These are phyloP conservation scores for Saccharum hybrid DNA, from an alignment of 202 grass and related monocot species.

Conservation along the genomic window DNA sequence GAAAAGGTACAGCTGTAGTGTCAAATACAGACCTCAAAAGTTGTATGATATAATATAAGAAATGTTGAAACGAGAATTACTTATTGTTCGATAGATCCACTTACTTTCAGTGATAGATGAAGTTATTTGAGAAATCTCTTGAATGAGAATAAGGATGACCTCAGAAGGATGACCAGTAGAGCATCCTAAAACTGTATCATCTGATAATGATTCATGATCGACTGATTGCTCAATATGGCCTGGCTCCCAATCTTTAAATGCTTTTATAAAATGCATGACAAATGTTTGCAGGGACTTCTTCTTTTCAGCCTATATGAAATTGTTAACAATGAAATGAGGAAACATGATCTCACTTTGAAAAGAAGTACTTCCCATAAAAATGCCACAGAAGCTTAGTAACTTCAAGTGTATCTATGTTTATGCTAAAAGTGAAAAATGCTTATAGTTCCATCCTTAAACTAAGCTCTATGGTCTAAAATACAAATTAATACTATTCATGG, in stretches of 20 bases:
- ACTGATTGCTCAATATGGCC: slow-evolving; percentile 52
- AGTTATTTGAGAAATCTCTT: slow-evolving; percentile 82
- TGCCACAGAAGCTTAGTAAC: slow-evolving; percentile 10
- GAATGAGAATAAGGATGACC: slow-evolving; percentile 91
- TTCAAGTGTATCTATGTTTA: slow-evolving; percentile 31
- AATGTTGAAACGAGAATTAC: not conserved
- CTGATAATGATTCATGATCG: slow-evolving; percentile 54
- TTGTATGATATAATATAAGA: slow-evolving; percentile 29
- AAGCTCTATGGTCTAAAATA: slow-evolving; percentile 32
- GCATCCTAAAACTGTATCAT: slow-evolving; percentile 81
- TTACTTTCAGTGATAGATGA: slow-evolving; percentile 82
- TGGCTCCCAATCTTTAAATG: slow-evolving; percentile 88
- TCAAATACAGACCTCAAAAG: slow-evolving; percentile 15
- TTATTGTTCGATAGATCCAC: slow-evolving; percentile 46
- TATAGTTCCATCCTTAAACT: slow-evolving; percentile 32
- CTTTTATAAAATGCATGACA: slow-evolving; percentile 84
- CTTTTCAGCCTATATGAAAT: slow-evolving; percentile 91
- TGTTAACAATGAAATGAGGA: slow-evolving; percentile 43
- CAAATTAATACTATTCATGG: slow-evolving; percentile 27
- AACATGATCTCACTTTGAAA: slow-evolving; percentile 21
- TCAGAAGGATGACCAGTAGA: slow-evolving; percentile 90
- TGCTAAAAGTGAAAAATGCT: slow-evolving; percentile 31
- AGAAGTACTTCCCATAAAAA: slow-evolving; percentile 20
- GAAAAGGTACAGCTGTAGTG: slow-evolving; percentile 18
- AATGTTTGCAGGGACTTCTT: slow-evolving; percentile 87